Conservation (phyloP, 371 early-diverging fungal species). For the Amoeboaphelidium protococcarum region DNA sequence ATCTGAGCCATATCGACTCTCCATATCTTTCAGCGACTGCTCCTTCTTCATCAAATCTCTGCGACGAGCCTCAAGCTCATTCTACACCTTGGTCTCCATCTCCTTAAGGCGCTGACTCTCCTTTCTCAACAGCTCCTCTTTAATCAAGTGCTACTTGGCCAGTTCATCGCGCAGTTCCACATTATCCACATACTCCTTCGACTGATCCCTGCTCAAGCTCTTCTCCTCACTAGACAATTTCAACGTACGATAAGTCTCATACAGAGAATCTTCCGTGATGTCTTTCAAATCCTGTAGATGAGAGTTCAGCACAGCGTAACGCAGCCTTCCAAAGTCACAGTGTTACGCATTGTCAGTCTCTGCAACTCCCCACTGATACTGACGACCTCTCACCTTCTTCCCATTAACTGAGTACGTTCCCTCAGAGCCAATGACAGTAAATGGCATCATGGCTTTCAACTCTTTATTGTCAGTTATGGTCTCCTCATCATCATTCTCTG, state of each 20-base stretch:
- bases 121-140: slow-evolving; percentile 3
- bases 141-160: background rate
- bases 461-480: slow-evolving; percentile 86
- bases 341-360: slow-evolving; percentile 76
- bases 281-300: slow-evolving; percentile 85
- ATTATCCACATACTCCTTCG: background rate
- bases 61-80: background rate
- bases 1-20: too few species aligned
- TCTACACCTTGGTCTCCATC: background rate
- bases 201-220: background rate
- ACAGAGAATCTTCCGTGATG: slow-evolving; percentile 71
- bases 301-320: slow-evolving; percentile 60
- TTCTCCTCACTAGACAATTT: slow-evolving; percentile 21
- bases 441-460: slow-evolving; percentile 53
- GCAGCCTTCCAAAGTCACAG: slow-evolving; percentile 86
- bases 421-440: slow-evolving; percentile 74
- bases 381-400: slow-evolving; percentile 49
- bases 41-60: background rate
- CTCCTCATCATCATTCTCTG: slow-evolving; percentile 55
- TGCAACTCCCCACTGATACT: slow-evolving; percentile 92
- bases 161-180: slow-evolving; percentile 2
- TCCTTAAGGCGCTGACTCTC: slow-evolving; percentile 3
- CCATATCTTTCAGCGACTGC: slow-evolving; percentile 2
- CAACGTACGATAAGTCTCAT: slow-evolving; percentile 89
- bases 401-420: slow-evolving; percentile 36